Evolutionary conservation across 73 alveolate genomes (phyloP).

Genomic region (Uronychia binucleata): DNA sequence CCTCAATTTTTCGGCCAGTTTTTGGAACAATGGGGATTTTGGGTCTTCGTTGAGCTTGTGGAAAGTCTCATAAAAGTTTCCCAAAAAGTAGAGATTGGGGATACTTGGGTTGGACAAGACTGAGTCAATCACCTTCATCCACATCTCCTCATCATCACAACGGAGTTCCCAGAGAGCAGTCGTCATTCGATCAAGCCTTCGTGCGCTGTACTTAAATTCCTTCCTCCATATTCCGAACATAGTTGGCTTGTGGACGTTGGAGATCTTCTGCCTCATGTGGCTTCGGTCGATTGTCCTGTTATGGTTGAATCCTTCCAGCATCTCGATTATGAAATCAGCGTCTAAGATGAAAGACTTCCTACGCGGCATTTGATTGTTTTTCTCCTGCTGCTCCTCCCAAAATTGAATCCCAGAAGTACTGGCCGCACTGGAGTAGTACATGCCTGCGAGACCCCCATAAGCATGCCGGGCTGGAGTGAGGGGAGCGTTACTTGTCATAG

Average conservation of each 20-base stretch:
- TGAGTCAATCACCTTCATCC: slow-evolving; percentile 6
- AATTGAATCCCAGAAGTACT: slow-evolving; percentile 14
- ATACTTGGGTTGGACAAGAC: slow-evolving; percentile 25
- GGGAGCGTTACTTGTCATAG: neutral
- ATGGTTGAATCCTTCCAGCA: slow-evolving; percentile 29
- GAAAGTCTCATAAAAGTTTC: slow-evolving; percentile 7
- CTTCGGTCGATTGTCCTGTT: neutral
- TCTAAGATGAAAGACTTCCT: neutral
- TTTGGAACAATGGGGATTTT: slow-evolving; percentile 38
- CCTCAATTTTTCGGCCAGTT: slow-evolving; percentile 16
- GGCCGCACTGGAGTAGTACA: slow-evolving; percentile 16
- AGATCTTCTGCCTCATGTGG: slow-evolving; percentile 13
- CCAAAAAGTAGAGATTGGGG: slow-evolving; percentile 21
- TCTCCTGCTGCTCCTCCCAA: slow-evolving; percentile 43
- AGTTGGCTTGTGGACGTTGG: slow-evolving; percentile 8
- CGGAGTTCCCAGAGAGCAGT: slow-evolving; percentile 8
- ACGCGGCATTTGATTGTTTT: neutral
- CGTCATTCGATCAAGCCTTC: neutral
- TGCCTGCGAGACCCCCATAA: slow-evolving; percentile 41
- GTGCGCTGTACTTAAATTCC: slow-evolving; percentile 18
- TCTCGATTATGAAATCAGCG: slow-evolving; percentile 18
- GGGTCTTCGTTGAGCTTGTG: slow-evolving; percentile 43
- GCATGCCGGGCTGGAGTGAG: slow-evolving; percentile 26
- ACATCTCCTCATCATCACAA: slow-evolving; percentile 48
- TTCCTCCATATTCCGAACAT: slow-evolving; percentile 23